These are phyloP conservation scores for Lactarius tabidus DNA, from an alignment of 768 basidiomycete species.

Conservation along the genomic window DNA sequence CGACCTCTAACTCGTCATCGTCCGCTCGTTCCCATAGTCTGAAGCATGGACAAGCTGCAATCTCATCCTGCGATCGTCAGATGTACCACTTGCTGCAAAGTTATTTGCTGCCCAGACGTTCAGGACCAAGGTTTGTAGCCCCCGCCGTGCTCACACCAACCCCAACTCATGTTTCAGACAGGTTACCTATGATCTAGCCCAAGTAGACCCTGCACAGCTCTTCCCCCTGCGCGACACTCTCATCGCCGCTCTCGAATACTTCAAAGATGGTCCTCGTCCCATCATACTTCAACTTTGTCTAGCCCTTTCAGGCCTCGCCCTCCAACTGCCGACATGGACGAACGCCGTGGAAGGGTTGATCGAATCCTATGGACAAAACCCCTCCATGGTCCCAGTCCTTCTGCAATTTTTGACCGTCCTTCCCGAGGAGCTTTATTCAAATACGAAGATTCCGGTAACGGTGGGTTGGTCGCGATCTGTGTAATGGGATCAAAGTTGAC, in stretches of 20 bases:
- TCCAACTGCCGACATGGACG: constrained; percentile 85
- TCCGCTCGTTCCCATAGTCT: constrained; percentile 67
- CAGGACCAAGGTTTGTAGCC: constrained; percentile 73
- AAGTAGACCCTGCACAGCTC: constrained; percentile 71
- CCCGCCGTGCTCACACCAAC: not conserved
- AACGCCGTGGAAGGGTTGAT: constrained; percentile 80
- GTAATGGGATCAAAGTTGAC: not conserved
- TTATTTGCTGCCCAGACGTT: constrained; percentile 97
- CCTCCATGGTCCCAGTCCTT: constrained; percentile 75
- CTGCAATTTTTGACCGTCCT: constrained; percentile 87
- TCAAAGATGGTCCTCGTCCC: constrained; percentile 72
- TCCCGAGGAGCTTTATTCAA: constrained; percentile 83
- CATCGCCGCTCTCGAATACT: constrained; percentile 65
- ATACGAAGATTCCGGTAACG: constrained; percentile 83
- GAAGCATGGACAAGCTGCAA: constrained; percentile 98
- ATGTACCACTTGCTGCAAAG: constrained; percentile 75
- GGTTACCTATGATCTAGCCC: constrained; percentile 93
- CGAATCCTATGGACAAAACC: constrained; percentile 79
- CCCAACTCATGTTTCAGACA: constrained; percentile 36
- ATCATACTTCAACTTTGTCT: constrained; percentile 88
- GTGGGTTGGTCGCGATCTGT: constrained; percentile 45
- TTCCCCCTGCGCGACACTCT: constrained; percentile 85
- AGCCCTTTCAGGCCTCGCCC: constrained; percentile 83
- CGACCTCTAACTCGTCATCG: constrained; percentile 62
- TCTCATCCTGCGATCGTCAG: constrained; percentile 76